Evolutionary conservation across 352 stramenopile species (phyloP), one percentile per base, ranked within the genome.

Genomic region (Phytophthora fragariaefolia): DNA sequence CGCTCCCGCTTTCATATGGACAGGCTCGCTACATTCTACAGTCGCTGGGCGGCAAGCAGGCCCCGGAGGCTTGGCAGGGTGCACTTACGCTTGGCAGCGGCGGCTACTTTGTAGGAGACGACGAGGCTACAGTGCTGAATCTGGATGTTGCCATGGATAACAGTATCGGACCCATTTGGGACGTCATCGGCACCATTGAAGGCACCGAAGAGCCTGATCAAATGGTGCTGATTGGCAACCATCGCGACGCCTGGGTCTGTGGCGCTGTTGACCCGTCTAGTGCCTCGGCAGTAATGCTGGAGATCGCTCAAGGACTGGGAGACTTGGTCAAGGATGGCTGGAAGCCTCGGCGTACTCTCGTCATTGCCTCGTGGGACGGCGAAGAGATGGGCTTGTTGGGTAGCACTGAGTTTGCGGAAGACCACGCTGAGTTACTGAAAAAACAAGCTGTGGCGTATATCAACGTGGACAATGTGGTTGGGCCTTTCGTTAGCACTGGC

Each of bases 161-260:
- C 73, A 74, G 66, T 20, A 73, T 95, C 22, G 77, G 75, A 3
- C 75, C 80, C 12, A 93, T 98, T 46, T 77, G 70, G 70, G 61
- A 77, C 30, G 70, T 77, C 7, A 72, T 77, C 22, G 70, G 70
- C 28, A 77, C 77, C 15, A 93, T 98, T 58, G 73, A 89, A 34
- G 89, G 85, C 26, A 55, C 64, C 0, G 67, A 78, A 15, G 69
- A 85, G 30, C 74, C 87, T 3, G 87, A 95, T 9, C 73, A 90
- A 51, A 82, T 85, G 22, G 81, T 97, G 13, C 28, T 97, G n/a
- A 77, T 97, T 30, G 89, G 90, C 32, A 98, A 97, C 70, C 92
- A 97, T 64, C 85, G 92, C 22, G 92, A 98, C 66, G 91, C 90
- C 5, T 98, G 92, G 92, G 88, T 97, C 17, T 77, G 70, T 17